Evolutionary conservation across 2,329 filamentous ascomycete species (phyloP).

Genomic region (Cryphonectria radicalis): DNA sequence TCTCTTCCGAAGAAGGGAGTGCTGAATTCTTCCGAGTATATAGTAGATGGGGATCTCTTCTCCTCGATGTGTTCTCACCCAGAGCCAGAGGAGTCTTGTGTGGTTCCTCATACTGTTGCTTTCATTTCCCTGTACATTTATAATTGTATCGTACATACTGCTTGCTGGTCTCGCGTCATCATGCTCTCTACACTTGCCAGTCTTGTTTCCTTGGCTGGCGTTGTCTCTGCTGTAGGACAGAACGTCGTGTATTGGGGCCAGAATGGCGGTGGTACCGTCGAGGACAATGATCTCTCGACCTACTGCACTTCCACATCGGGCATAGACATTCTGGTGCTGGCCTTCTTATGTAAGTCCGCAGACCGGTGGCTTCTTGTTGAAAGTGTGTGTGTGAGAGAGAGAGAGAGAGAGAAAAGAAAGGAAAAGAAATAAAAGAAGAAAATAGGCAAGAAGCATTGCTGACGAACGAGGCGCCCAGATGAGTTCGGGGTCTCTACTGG

Average conservation of each 20-base stretch:
- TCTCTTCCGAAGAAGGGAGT: not conserved
- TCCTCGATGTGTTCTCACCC: not conserved
- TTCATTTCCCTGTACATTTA: conserved; percentile 6
- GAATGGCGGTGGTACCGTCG: conserved; percentile 36
- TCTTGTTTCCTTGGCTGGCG: not conserved
- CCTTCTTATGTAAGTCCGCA: conserved; percentile 47
- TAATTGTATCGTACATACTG: not conserved
- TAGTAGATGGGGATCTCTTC: not conserved
- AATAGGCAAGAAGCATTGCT: not conserved
- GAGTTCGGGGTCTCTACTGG: conserved; percentile 20
- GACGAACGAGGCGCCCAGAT: not conserved
- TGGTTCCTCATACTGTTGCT: not conserved
- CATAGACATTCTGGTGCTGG: conserved; percentile 48
- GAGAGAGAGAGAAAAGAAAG: no score
- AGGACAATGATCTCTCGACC: conserved; percentile 42
- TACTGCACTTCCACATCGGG: conserved; percentile 45
- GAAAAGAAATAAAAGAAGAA: no score
- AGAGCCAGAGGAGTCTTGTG: not conserved
- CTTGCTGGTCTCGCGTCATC: not conserved
- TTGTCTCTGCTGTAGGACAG: conserved; percentile 33
- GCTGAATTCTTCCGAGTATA: not conserved
- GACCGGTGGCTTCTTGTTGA: conserved; percentile 26
- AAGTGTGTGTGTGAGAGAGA: no score
- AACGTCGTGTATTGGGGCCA: conserved; percentile 36
- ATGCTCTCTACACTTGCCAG: conserved; percentile 8